Base-by-base conservation (phyloP, 768 basidiomycete genomes). In the Lanmaoa rubissima region DNA sequence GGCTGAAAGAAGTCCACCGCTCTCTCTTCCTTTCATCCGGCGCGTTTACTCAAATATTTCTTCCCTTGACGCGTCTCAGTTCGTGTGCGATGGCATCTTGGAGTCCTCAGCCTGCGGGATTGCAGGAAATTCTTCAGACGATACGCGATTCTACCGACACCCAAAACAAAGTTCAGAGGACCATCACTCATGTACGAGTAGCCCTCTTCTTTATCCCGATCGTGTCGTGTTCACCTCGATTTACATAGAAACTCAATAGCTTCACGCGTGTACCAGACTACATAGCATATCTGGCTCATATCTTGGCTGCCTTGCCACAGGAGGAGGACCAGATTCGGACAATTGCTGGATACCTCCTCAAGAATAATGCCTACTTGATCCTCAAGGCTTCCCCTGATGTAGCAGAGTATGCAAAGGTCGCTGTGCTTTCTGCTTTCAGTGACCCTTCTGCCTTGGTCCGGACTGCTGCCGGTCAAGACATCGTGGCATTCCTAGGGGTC, bases 301-400 rank as follows among this genome's bases (percentile, higher is more conserved):
- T 98, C 76, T 85, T 98, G 61, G 86, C 88, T 55, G 79, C 81
- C 44, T 76, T 91, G 78, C 80, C 87, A 2, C 79, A 83, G 58
- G 94, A 98, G 75, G 89, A 94, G 69, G 94, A 93, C 69, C 88
- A 90, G 48, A 93, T 96, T 71, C 86, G 96, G 51, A 91, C 92
- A 57, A 95, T 98, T 76, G 95, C 96, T 26, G 96, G 96, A 42
- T 92, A 98, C 66, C 80, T 98, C 24, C 85, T 99, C 74, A 99
- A 99, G 85, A 98, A 99, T 74, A 94, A 94, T 66, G 83, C 92
- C 43, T 82, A 86, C 55, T 81, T 89, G 61, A 86, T 94, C 69
- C 78, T 94, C 52, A 80, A 78, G 46, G 82, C 85, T 8, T 76
- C 85, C 24, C 77, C 80, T 17, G 82, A 86, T 46, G 88, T 94